Base-by-base conservation (phyloP, 345 rosid species). In the Aethionema arabicum region DNA sequence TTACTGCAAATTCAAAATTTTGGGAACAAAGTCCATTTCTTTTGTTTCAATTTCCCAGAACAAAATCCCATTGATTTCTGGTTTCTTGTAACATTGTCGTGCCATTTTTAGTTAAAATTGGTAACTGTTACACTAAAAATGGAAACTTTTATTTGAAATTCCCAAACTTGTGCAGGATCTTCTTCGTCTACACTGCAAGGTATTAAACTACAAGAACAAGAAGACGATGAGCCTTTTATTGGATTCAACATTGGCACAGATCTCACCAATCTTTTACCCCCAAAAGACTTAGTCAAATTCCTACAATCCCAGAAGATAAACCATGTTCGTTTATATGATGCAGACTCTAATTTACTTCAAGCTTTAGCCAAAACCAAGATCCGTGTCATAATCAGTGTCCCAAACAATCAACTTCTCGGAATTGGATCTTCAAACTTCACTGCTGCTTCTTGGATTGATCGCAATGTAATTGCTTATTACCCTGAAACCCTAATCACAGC, bases 371-470 rank as follows among this genome's bases (percentile, higher is more conserved):
- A 80, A 70, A 87, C 99, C 69, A 87, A 90, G 88, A 90, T 93
- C 73, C 82, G 83, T 53, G 96, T 90, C 71, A 80, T 90, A 16
- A 72, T 87, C 67, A 84, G 95, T 12, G 95, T 93, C n/a, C 99
- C 99, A 4, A 93, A 93, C 72, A 90, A 93, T 46, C 97, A 93
- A 80, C 82, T 93, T 52, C 88, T 90, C 39, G 99, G 92, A 2
- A 84, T 93, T 55, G 99, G 99, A 5, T 82, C 97, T 16, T 87
- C 97, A 4, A 93, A 87, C 63, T 56, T 82, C 46, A 87, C 99
- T 0, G 92, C 99, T 7, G 97, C 97, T 6, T 70, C 90, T 0
- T 93, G 97, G 99, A 70, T 93, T 42, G 85, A 68, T 48, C 77
- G 91, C 7, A 90, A 90, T 44, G 91, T 93, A 4, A 90, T 75